Evolutionary conservation across 129 eudicot genomes (phyloP), one percentile per base, ranked within the genome.

Genomic region (Tagetes patula): DNA sequence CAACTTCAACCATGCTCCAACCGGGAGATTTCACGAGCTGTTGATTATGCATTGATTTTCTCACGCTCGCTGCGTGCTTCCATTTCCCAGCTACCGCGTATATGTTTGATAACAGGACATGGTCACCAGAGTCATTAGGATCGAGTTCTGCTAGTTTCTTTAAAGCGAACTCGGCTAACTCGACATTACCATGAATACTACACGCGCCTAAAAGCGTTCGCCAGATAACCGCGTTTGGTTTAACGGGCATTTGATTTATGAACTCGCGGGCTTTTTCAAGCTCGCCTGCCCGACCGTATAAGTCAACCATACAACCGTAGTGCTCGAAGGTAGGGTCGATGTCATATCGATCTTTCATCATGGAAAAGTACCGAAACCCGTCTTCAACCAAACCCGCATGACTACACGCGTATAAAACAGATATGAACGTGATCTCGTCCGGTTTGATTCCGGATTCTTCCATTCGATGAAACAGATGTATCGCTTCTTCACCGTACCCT

Each of bases 161-260:
- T 10, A 54, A 69, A 20, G 58, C 83, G 54, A 78, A 54, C 58
- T 82, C 77, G 0, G 80, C 80, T 38, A 82, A 67, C 14, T 82
- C 74, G 0, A 82, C 77, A 32, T 73, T 54, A 31, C 80, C 80
- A 40, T 82, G 86, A 74, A 82, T 78, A 11, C 86, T 64, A 60
- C 86, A 82, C 48, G 86, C 82, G n/a, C 86, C 86, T 39, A 82
- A 72, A 73, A 82, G 86, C 1, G 86, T 82, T 66, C 86, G 59
- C 86, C 86, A 82, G 61, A 82, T 77, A 42, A 82, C 75, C 5
- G 58, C 75, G 7, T 77, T 82, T 2, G 86, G 80, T 65, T 70
- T 47, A 1, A 82, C 66, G 12, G 86, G 82, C 83, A 82, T 82
- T 63, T 62, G 64, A 46, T 46, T 82, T 30, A 78, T 80, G 58